Evolutionary conservation across 2,329 filamentous ascomycete genomes (phyloP), one percentile per base, ranked within the genome.

Genomic region (Orbilia javanica): DNA sequence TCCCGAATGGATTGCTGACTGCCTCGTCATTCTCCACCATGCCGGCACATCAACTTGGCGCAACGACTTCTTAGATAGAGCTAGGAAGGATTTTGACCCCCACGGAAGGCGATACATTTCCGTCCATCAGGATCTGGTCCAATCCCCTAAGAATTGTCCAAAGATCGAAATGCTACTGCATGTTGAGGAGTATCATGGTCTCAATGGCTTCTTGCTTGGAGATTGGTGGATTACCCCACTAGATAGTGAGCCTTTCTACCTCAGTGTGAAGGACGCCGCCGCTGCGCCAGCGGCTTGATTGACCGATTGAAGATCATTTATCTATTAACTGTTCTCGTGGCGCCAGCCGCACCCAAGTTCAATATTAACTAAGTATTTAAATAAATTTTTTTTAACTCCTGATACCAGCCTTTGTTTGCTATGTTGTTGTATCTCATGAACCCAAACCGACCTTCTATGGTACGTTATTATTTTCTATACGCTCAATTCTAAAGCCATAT

Each of bases 201-300:
- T 53, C 10, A 44, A 70, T 25, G 67, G 67, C 3, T 70, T 70
- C 22, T 31, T 52, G 10, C 31, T 70, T 44, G 67, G 53, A n/a
- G 67, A 70, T 22, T 70, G 67, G 67, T 70, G 67, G 67, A 25
- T 70, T 20, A 70, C 67, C 1, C 67, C 67, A 6, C 6, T 22
- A 13, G 67, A 70, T 44, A 10, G 29, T 3, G 10, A 60, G 18
- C 66, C 66, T 0, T 44, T 62, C 27, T 55, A 55, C 15, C 6
- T 55, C 15, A 13, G 20, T 42, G 8, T 11, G 4, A 5, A 6
- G 22, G 44, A 3, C 18, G 20, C 31, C 10, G 31, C 4, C 10
- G 31, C 31, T 34, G n/a, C n/a, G n/a, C n/a, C n/a, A n/a, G n/a
- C n/a, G n/a, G n/a, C n/a, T n/a, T n/a, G n/a, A n/a, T n/a, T n/a